Evolutionary conservation across 495 filamentous ascomycete genomes (phyloP).

Genomic region (Neurospora tetraspora): DNA sequence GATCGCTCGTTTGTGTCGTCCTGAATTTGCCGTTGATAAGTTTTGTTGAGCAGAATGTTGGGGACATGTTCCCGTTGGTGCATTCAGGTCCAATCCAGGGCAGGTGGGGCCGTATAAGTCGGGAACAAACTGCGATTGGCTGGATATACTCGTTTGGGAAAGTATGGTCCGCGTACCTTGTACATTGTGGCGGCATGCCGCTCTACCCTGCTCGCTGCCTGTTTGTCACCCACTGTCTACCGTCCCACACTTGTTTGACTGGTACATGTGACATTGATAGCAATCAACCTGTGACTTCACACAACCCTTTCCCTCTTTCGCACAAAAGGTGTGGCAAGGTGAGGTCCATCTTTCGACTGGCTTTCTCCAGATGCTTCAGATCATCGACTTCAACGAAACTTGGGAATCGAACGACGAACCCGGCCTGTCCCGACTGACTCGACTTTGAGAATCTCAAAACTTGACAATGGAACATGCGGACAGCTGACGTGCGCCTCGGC

Average conservation of each 20-base stretch:
- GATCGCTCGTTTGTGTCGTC: not conserved
- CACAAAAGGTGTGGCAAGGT: not conserved
- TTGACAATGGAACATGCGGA: not conserved
- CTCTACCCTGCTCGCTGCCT: not conserved
- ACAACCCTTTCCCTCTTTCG: not conserved
- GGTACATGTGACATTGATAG: not conserved
- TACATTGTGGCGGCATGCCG: not conserved
- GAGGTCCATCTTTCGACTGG: not conserved
- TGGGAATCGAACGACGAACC: not conserved
- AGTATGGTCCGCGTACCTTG: not conserved
- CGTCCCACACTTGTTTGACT: not conserved
- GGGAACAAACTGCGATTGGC: not conserved
- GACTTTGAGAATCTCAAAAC: not conserved
- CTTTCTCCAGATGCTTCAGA: not conserved
- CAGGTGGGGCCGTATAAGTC: not conserved
- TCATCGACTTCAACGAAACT: not conserved
- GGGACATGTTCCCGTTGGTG: slow-evolving; percentile 9
- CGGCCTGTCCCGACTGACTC: not conserved
- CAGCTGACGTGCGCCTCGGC: not conserved
- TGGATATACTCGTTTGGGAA: not conserved
- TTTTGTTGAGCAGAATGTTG: slow-evolving; percentile 32
- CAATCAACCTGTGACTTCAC: not conserved
- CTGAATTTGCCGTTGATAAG: slow-evolving; percentile 13
- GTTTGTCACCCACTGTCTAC: not conserved
- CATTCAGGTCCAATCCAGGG: not conserved